Evolutionary conservation across 1,284 basidiomycete genomes (phyloP).

Genomic region (Ceratobasidium sp.): DNA sequence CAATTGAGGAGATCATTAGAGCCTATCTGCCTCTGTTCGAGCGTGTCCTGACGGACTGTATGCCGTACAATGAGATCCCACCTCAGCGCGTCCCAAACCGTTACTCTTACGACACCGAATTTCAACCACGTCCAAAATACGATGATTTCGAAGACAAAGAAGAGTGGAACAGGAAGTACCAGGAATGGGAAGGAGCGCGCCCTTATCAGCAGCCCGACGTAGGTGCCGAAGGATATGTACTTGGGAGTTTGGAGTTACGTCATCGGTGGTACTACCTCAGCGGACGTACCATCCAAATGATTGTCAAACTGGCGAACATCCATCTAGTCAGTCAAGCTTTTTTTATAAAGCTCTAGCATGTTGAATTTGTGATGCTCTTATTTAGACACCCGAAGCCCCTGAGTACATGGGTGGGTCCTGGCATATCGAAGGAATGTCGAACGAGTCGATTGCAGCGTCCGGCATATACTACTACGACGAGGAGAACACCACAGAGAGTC

Average conservation of each 20-base stretch:
- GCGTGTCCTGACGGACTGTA: slow-evolving; percentile 49
- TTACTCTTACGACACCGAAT: background rate
- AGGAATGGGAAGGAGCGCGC: slow-evolving; percentile 30
- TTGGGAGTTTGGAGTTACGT: slow-evolving; percentile 44
- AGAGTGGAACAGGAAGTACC: slow-evolving; percentile 32
- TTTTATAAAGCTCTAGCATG: background rate
- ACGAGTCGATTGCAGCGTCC: slow-evolving; percentile 62
- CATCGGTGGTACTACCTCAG: slow-evolving; percentile 46
- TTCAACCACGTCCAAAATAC: background rate
- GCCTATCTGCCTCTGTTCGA: slow-evolving; percentile 52
- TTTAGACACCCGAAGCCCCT: slow-evolving; percentile 57
- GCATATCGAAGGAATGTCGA: slow-evolving; percentile 69
- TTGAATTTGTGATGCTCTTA: background rate
- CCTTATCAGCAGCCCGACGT: slow-evolving; percentile 45
- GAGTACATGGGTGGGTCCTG: slow-evolving; percentile 58
- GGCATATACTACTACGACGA: slow-evolving; percentile 57
- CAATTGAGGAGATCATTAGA: slow-evolving; percentile 47
- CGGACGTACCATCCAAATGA: slow-evolving; percentile 58
- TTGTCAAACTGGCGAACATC: slow-evolving; percentile 64
- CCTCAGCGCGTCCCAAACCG: background rate
- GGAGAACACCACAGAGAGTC: slow-evolving; percentile 43
- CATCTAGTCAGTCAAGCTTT: slow-evolving; percentile 49
- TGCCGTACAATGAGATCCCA: background rate
- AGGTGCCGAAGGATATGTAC: slow-evolving; percentile 35
- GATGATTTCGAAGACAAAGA: slow-evolving; percentile 39